These are phyloP conservation scores for Morella rubra DNA, from an alignment of 306 rosid genomes.

Conservation along the genomic window DNA sequence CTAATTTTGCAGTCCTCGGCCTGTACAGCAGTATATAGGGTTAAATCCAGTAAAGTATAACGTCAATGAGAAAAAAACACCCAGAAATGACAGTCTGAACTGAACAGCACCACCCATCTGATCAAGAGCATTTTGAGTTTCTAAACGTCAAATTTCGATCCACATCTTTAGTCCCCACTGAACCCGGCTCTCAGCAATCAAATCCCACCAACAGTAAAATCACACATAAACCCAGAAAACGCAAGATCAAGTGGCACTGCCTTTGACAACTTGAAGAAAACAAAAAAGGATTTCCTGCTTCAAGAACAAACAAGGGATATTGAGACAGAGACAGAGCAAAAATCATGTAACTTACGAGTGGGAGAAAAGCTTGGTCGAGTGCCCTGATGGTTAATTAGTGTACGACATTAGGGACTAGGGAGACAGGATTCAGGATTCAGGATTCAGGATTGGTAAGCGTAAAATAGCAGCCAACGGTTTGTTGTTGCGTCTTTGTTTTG, in stretches of 20 bases:
- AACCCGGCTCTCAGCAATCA: not conserved
- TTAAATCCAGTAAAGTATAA: not conserved
- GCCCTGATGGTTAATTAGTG: not conserved
- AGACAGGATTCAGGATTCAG: not conserved
- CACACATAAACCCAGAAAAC: not conserved
- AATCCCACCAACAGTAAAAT: not conserved
- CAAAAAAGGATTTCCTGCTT: not conserved
- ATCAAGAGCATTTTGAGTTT: not conserved
- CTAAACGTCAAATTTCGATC: not conserved
- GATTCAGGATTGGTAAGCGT: not conserved
- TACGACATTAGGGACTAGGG: not conserved
- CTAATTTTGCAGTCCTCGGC: not conserved
- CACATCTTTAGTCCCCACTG: not conserved
- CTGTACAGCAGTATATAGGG: not conserved
- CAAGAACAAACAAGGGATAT: not conserved
- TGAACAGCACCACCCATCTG: not conserved
- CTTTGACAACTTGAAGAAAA: not conserved
- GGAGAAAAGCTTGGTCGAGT: not conserved
- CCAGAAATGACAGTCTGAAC: not conserved
- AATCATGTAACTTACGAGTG: not conserved
- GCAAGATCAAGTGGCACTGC: not conserved
- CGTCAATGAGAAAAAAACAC: not conserved
- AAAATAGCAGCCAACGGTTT: slow-evolving; percentile 1
- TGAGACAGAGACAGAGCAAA: not conserved
- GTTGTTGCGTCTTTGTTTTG: not conserved